Evolutionary conservation across 805 yeast species (phyloP), one percentile per base, ranked within the genome.

Genomic region (Ogataea neopini): DNA sequence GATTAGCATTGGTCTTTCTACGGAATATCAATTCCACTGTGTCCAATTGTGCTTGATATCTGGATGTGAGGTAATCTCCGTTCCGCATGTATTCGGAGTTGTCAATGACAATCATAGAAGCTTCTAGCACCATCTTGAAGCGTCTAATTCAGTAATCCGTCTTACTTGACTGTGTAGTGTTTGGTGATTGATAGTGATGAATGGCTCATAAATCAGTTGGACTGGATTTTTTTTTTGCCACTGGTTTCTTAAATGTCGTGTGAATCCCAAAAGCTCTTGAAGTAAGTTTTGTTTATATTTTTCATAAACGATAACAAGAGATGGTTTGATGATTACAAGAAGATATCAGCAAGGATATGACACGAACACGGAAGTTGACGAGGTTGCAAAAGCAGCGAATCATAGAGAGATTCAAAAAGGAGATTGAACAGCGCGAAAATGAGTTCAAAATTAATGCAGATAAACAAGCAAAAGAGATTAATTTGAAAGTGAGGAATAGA

Each of bases 31-130:
- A 74, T 58, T 89, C 94, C 23, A 91, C 90, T 8, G 97, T 83
- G 53, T 94, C 96, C 51, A 87, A 74, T 69, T 94, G 97, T 1
- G 98, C 97, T 54, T 87, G 95, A 64, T 83, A 91, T 61, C 99
- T 78, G 13, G 91, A 84, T 14, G 95, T 82, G 30, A 87, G 77
- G 62, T 84, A 94, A 67, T 94, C 99, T 26, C 98, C 99, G 65
- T 94, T 94, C 61, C 99, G 79, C 81, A 91, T 87, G 68, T 77
- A 92, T 72, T 94, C 99, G 44, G 97, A 89, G 75, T 90, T 92
- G 74, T 94, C 99, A 63, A 94, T 79, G 62, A 90, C 88, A 53
- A 94, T 80, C 86, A 94, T 91, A 13, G 97, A 87, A 53, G 98
- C 98, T 71, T 94, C 99, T 61, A 91, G 79, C 54, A 86, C 97